Conservation (phyloP, 2,329 filamentous ascomycete genomes). For the Colletotrichum tropicicola region DNA sequence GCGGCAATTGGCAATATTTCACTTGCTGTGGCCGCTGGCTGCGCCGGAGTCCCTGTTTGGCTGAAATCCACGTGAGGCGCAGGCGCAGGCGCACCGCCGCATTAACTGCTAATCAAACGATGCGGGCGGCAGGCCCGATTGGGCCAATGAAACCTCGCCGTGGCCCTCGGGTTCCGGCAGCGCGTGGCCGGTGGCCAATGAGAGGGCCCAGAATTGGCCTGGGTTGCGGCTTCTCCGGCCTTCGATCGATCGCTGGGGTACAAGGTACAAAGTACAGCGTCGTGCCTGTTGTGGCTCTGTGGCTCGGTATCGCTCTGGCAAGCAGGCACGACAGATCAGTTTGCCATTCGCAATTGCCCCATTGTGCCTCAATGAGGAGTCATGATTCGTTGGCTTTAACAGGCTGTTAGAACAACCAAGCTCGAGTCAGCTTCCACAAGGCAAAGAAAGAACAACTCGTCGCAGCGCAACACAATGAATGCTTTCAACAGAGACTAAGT, state of each 20-base stretch:
- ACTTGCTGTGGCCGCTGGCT: background rate
- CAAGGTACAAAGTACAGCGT: no score
- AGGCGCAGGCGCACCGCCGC: constrained; percentile 5
- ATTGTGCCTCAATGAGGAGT: no score
- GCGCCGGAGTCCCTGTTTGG: background rate
- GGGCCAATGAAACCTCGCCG: background rate
- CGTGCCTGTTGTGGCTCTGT: no score
- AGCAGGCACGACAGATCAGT: no score
- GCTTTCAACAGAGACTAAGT: no score
- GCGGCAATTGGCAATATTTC: background rate
- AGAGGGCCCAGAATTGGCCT: background rate
- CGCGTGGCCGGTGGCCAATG: background rate
- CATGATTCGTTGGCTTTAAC: no score
- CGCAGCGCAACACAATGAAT: no score
- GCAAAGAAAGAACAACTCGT: no score
- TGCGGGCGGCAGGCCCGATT: background rate
- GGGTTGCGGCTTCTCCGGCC: constrained; percentile 2
- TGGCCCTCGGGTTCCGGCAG: background rate
- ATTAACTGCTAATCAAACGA: background rate
- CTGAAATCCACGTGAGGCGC: constrained; percentile 8
- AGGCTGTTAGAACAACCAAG: no score
- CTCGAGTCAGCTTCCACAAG: no score
- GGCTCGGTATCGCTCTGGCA: no score
- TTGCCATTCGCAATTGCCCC: no score
- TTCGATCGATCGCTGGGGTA: background rate